Conservation (phyloP, 805 yeast species). For the Candida loeiensis region DNA sequence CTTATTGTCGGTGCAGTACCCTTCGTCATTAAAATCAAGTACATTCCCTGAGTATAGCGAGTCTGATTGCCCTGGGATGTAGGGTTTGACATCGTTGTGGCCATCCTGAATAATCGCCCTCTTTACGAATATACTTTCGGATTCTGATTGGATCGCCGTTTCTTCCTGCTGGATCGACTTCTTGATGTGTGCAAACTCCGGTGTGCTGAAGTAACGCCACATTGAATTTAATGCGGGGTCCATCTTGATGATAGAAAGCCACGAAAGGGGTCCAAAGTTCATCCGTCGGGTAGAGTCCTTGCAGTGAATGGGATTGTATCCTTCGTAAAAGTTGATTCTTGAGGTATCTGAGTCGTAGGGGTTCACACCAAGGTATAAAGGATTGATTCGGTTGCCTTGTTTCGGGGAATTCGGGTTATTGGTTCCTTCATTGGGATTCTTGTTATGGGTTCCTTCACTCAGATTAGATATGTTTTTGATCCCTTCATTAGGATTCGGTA, state of each 20-base stretch:
- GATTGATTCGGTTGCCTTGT: no score
- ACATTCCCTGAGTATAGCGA: no score
- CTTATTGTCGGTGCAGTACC: not conserved
- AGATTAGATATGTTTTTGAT: no score
- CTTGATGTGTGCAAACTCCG: conserved; percentile 1
- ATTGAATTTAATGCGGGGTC: conserved; percentile 29
- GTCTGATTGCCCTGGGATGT: conserved; percentile 1
- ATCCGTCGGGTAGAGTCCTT: conserved; percentile 36
- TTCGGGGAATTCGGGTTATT: no score
- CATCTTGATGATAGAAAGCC: conserved; percentile 45
- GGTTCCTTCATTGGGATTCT: no score
- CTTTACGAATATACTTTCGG: conserved; percentile 22
- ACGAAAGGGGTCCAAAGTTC: conserved; percentile 52
- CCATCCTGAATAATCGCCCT: conserved; percentile 25
- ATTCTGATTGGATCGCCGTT: not conserved
- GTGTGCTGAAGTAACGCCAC: conserved; percentile 4
- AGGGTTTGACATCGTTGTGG: conserved; percentile 21
- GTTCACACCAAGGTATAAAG: conserved; percentile 21
- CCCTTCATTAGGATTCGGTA: no score
- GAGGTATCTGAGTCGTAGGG: conserved; percentile 27
- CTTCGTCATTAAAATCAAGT: no score
- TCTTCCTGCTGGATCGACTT: not conserved
- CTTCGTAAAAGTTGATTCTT: conserved; percentile 38
- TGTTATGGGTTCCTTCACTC: no score
- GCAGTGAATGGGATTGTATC: conserved; percentile 40